Percentiles rank a stretch among this genome's conserved stretches.
Evolutionary conservation across 805 yeast species (phyloP).

Genomic region (Candida tibetensis): DNA sequence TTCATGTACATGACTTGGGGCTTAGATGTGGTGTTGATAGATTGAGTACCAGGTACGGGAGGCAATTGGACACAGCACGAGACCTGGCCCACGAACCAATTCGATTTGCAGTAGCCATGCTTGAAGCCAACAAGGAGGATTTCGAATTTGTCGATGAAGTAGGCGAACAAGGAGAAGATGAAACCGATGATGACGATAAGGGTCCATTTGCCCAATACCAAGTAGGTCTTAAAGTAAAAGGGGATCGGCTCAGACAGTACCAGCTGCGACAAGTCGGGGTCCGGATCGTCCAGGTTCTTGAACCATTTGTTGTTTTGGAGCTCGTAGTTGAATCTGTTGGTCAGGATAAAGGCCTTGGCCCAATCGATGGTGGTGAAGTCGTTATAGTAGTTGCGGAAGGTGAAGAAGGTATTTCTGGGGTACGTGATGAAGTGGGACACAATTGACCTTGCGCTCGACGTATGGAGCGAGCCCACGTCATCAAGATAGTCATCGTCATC

Average conservation of each 20-base stretch:
- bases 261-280: background rate
- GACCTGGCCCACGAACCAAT: slow-evolving; percentile 43
- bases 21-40: background rate
- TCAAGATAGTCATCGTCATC: too few relatives aligned
- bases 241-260: slow-evolving; percentile 15
- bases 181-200: slow-evolving; percentile 46
- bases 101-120: slow-evolving; percentile 48
- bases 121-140: slow-evolving; percentile 48
- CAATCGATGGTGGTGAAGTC: slow-evolving; percentile 63
- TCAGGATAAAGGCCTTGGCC: slow-evolving; percentile 48
- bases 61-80: slow-evolving; percentile 34
- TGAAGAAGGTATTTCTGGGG: slow-evolving; percentile 12
- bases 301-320: slow-evolving; percentile 32
- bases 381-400: slow-evolving; percentile 45
- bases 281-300: slow-evolving; percentile 5
- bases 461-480: slow-evolving; percentile 1
- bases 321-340: slow-evolving; percentile 39
- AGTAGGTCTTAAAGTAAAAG: slow-evolving; percentile 24
- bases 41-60: slow-evolving; percentile 3
- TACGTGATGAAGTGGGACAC: background rate
- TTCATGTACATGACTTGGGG: slow-evolving; percentile 8
- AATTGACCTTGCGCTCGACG: background rate
- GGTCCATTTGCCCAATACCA: slow-evolving; percentile 48
- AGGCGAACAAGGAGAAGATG: slow-evolving; percentile 49
- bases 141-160: slow-evolving; percentile 46